Evolutionary conservation across 1,284 basidiomycete genomes (phyloP).

Genomic region (Rhodotorula sp.): DNA sequence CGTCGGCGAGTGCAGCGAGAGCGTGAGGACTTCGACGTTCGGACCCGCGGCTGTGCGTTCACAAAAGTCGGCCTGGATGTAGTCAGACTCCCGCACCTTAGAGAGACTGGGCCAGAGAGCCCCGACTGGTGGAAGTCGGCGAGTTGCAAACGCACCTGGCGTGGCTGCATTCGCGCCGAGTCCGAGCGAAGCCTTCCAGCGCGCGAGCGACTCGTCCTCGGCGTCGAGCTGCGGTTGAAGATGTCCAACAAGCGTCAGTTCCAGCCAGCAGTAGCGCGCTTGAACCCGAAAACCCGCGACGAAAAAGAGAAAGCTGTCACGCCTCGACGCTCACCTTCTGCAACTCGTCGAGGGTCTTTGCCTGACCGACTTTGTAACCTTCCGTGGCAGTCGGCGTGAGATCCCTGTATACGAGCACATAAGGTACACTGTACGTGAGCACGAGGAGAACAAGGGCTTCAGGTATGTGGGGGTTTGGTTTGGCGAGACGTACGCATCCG

Average conservation of each 20-base stretch:
- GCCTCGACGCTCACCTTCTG: conserved; percentile 49
- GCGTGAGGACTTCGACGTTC: conserved; percentile 38
- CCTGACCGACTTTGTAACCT: conserved; percentile 48
- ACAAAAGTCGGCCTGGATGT: too few relatives aligned
- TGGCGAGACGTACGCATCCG: conserved; percentile 18
- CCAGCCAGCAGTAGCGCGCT: too few relatives aligned
- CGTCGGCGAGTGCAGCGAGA: conserved; percentile 55
- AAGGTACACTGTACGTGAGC: neutral
- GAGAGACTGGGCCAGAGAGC: too few relatives aligned
- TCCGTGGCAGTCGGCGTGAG: conserved; percentile 31
- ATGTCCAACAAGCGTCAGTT: neutral
- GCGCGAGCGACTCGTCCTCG: conserved; percentile 71
- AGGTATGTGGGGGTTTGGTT: neutral
- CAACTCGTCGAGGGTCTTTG: conserved; percentile 57
- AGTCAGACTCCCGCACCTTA: too few relatives aligned
- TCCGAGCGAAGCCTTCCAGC: conserved; percentile 88
- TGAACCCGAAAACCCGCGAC: neutral
- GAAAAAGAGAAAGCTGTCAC: neutral
- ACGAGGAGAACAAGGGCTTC: neutral
- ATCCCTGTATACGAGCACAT: conserved; percentile 9
- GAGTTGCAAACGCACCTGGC: neutral
- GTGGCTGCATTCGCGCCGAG: conserved; percentile 59
- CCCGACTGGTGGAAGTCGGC: too few relatives aligned
- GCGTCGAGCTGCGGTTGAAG: conserved; percentile 64
- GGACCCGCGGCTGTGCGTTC: conserved; percentile 16